phyloP scores from a whole-genome alignment of 345 rosid species.

The Linum usitatissimum region DNA sequence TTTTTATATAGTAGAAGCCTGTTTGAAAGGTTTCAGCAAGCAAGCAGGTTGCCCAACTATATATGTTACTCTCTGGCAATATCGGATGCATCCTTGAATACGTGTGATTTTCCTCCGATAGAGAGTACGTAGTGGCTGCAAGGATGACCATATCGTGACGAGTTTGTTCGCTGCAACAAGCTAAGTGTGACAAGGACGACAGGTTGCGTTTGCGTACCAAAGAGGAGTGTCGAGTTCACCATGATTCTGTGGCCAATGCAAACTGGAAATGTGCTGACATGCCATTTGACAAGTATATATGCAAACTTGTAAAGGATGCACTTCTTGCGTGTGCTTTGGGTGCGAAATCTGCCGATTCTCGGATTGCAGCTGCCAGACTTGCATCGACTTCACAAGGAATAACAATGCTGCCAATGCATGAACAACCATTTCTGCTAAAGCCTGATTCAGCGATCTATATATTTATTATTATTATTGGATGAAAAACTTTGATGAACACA shows the following conservation, averaged over 20 bases:
- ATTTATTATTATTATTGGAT: too few species aligned
- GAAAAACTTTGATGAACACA: too few species aligned
- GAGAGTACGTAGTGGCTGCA: too few species aligned
- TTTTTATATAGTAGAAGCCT: too few species aligned
- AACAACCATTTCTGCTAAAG: too few species aligned
- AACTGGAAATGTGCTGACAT: slow-evolving; percentile 77
- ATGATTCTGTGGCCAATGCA: slow-evolving; percentile 64
- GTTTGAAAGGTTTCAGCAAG: too few species aligned
- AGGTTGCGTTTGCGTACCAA: slow-evolving; percentile 69
- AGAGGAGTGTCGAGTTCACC: slow-evolving; percentile 75
- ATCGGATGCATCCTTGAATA: too few species aligned
- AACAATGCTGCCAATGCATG: slow-evolving; percentile 40
- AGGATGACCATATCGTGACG: too few species aligned
- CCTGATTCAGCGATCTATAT: too few species aligned
- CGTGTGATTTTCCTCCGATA: too few species aligned
- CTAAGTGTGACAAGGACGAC: slow-evolving; percentile 77
- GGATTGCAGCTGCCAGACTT: slow-evolving; percentile 91
- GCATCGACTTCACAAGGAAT: slow-evolving; percentile 73
- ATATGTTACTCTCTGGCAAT: too few species aligned
- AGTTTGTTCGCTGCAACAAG: slow-evolving; percentile 59
- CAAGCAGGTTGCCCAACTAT: too few species aligned
- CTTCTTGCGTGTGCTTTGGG: slow-evolving; percentile 94
- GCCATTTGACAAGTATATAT: slow-evolving; percentile 63
- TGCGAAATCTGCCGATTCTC: slow-evolving; percentile 79
- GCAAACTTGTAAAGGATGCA: slow-evolving; percentile 87